These are phyloP conservation scores for Paramarasmius palmivorus DNA, from an alignment of 1,284 basidiomycete species.

Conservation along the genomic window DNA sequence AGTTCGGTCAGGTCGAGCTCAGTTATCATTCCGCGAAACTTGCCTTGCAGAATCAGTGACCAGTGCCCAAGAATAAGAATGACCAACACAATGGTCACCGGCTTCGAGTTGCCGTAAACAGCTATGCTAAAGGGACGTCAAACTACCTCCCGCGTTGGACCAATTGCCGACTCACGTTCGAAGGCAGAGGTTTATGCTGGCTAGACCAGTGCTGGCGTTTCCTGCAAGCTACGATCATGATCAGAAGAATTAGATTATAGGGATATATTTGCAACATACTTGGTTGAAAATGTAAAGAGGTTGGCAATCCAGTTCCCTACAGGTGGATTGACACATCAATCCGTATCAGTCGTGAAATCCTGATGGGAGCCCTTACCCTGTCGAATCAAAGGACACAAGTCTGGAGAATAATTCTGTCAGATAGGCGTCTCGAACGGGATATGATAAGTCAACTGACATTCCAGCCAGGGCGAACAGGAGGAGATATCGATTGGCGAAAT, in stretches of 20 bases:
- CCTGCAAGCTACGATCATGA: no score
- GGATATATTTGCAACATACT: constrained; percentile 30
- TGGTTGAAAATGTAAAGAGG: constrained; percentile 72
- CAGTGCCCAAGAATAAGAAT: constrained; percentile 69
- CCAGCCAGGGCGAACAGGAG: constrained; percentile 67
- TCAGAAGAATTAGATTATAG: constrained; percentile 26
- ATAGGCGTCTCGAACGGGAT: constrained; percentile 5
- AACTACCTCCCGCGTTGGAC: neutral
- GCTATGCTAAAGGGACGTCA: constrained; percentile 17
- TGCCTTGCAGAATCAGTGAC: constrained; percentile 73
- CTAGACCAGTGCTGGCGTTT: constrained; percentile 67
- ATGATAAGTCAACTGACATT: constrained; percentile 43
- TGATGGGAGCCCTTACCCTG: constrained; percentile 35
- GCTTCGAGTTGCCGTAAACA: constrained; percentile 25
- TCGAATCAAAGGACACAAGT: constrained; percentile 55
- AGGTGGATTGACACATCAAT: constrained; percentile 4
- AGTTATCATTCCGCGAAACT: neutral
- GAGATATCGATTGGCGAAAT: constrained; percentile 70
- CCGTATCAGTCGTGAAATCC: constrained; percentile 1
- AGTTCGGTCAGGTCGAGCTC: neutral
- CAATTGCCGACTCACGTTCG: constrained; percentile 53
- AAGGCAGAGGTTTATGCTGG: constrained; percentile 77
- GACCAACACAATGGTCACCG: constrained; percentile 50
- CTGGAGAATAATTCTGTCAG: constrained; percentile 39
- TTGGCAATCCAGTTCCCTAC: constrained; percentile 61